Base-by-base conservation (phyloP, 2,329 filamentous ascomycete genomes). In the Cadophora malorum region DNA sequence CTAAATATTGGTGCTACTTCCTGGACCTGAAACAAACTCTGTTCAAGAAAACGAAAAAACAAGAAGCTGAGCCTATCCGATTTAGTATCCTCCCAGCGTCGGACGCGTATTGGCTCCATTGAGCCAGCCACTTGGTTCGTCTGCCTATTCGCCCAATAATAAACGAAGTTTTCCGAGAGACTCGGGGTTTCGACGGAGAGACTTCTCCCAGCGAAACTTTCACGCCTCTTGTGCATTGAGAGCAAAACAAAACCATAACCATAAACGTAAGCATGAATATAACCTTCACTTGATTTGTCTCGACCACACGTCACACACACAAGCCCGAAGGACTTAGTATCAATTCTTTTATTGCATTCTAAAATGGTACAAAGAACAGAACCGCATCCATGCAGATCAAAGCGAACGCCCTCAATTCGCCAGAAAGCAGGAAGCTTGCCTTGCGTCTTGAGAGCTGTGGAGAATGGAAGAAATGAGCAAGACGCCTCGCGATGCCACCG, bases 401-500 rank as follows among this genome's bases (percentile, higher is more conserved):
- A 12, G 16, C 4, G n/a, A 41, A 59, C 56, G 56, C 56, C 56
- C 35, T 21, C 56, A 25, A 33, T 59, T 38, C 56, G 9, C 45
- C 7, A 35, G 12, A 19, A 45, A 59, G 28, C 56, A 45, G 21
- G 41, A 45, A 45, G 21, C 35, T 38, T 58, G 45, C n/a, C n/a
- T 23, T 23, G 41, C 41, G 41, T 45, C 55, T 58, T 6, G 45
- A 59, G 8, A 10, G 3, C 5, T 19, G n/a, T 8, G 10, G 38
- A 5, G 56, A 25, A 45, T 45, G 21, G 35, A 38, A 23, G n/a
- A 56, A 56, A 25, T 10, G 33, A 33, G 52, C 16, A 59, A 59
- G 23, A 59, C 56, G 56, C 56, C 56, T 19, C 23, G 19, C 16
- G 35, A 59, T 59, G 35, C 33, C 41, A 59, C 45, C 28, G 56